Evolutionary conservation across 2,329 filamentous ascomycete genomes (phyloP).

Genomic region (Cladorrhinum sp.): DNA sequence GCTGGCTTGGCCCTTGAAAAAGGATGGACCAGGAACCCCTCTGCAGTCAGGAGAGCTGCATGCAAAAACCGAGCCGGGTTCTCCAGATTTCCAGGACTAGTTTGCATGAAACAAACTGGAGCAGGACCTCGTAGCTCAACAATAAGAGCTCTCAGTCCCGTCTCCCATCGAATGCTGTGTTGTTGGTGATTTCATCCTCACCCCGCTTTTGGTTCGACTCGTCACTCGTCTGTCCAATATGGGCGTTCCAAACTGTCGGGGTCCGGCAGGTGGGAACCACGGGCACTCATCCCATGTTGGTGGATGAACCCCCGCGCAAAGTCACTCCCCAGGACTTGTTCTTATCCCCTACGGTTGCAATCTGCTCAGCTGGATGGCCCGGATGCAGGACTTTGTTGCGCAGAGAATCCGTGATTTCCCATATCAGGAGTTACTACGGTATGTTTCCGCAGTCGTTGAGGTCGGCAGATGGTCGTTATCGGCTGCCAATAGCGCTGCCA

Average conservation of each 20-base stretch:
- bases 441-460: not conserved
- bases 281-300: not conserved
- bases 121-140: no score
- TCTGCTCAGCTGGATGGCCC: not conserved
- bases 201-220: not conserved
- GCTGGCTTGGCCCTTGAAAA: not conserved
- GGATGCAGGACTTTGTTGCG: not conserved
- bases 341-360: not conserved
- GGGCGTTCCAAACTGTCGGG: not conserved
- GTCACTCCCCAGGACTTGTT: not conserved
- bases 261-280: no score
- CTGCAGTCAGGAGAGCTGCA: not conserved
- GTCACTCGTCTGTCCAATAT: not conserved
- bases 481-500: not conserved
- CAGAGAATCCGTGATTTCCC: not conserved
- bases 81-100: not conserved
- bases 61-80: not conserved
- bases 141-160: not conserved
- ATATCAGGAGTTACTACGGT: not conserved
- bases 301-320: no score
- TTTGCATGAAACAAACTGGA: constrained; percentile 5
- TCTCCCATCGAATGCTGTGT: not conserved
- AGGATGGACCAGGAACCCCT: not conserved
- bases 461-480: constrained; percentile 2
- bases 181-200: not conserved